phyloP scores from a whole-genome alignment of 2,329 filamentous ascomycete genomes.

The Clarireedia sp. region DNA sequence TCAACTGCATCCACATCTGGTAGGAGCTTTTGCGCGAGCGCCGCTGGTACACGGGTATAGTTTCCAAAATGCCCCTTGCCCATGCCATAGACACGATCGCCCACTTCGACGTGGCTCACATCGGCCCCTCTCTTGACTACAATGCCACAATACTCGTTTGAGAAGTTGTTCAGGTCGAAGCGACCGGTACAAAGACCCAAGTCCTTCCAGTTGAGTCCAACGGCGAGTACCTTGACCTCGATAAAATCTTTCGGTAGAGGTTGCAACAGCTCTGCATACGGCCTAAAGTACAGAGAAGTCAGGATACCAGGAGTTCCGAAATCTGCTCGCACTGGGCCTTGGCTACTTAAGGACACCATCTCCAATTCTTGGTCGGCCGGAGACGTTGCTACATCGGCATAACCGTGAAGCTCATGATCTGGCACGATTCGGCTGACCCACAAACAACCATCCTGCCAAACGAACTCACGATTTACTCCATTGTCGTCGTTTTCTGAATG shows the following conservation, averaged over 20 bases:
- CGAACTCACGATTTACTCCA: too few relatives aligned
- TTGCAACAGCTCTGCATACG: background rate
- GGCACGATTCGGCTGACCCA: too few relatives aligned
- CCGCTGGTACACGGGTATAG: background rate
- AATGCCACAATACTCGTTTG: background rate
- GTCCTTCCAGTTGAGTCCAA: slow-evolving; percentile 14
- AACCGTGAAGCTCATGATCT: too few relatives aligned
- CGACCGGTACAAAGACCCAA: background rate
- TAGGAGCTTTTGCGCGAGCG: background rate
- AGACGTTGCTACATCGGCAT: too few relatives aligned
- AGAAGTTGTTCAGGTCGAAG: background rate
- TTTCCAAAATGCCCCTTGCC: background rate
- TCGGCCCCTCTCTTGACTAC: background rate
- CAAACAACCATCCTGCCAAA: too few relatives aligned
- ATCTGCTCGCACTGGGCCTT: background rate
- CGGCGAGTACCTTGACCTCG: slow-evolving; percentile 17
- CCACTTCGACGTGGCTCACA: background rate
- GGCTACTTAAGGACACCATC: background rate
- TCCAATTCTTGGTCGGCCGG: background rate
- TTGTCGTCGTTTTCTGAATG: background rate
- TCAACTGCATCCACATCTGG: slow-evolving; percentile 11
- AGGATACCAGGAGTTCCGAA: background rate
- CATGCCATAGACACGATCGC: slow-evolving; percentile 1
- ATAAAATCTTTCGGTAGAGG: background rate
- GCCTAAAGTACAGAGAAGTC: background rate